A percentile compares a stretch with the other conserved stretches of the same genome.
These are phyloP conservation scores for Grigorovia yakushimaensis DNA, from an alignment of 805 yeast species.

Conservation along the genomic window DNA sequence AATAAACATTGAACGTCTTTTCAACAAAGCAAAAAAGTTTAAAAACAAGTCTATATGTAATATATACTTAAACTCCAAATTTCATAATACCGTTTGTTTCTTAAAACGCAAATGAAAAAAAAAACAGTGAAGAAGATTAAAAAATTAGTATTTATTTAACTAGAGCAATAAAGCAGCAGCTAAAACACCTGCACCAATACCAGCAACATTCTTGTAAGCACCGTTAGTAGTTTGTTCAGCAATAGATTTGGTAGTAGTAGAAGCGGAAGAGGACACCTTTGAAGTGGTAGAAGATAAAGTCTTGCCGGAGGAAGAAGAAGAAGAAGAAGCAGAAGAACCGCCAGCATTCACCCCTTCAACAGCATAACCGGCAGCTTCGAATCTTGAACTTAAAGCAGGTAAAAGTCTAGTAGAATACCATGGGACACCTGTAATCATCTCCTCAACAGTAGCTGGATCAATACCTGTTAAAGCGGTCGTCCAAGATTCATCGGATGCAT, in stretches of 20 bases:
- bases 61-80: no score
- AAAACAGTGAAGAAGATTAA: no score
- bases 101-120: no score
- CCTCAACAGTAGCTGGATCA: conserved; percentile 19
- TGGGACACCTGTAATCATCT: conserved; percentile 27
- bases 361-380: background rate
- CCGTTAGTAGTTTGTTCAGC: conserved; percentile 13
- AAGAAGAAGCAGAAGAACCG: background rate
- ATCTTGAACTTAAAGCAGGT: conserved; percentile 4
- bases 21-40: no score
- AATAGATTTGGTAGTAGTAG: conserved; percentile 1
- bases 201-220: conserved; percentile 7
- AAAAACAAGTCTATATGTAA: no score
- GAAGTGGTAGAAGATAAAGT: background rate
- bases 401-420: conserved; percentile 26
- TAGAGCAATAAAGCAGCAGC: no score
- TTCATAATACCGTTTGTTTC: no score
- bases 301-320: background rate
- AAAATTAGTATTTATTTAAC: no score
- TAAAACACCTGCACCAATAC: conserved; percentile 10
- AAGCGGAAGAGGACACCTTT: background rate
- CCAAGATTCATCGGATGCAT: conserved; percentile 23
- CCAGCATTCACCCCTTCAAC: background rate
- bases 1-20: no score
- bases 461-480: conserved; percentile 21